Evolutionary conservation across 495 filamentous ascomycete species (phyloP).

Genomic region (Penicillium ochrochloron): DNA sequence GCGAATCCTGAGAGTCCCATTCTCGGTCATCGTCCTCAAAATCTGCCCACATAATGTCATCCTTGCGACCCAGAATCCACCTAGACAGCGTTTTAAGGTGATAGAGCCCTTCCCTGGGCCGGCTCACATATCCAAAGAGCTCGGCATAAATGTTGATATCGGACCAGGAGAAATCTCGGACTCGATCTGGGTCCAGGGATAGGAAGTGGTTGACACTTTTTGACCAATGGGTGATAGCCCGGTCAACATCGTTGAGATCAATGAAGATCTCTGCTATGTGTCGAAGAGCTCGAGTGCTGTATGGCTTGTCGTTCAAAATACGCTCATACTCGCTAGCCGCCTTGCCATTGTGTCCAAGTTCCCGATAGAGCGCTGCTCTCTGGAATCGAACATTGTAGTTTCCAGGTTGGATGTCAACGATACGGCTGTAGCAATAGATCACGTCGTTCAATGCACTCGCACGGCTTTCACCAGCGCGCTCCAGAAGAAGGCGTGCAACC

Average conservation of each 20-base stretch:
- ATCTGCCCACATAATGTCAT: slow-evolving; percentile 81
- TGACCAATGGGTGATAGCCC: slow-evolving; percentile 65
- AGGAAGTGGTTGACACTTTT: slow-evolving; percentile 60
- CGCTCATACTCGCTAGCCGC: slow-evolving; percentile 67
- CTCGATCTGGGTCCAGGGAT: slow-evolving; percentile 50
- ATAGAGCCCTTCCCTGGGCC: slow-evolving; percentile 65
- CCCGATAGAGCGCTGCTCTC: slow-evolving; percentile 61
- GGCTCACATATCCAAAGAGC: slow-evolving; percentile 66
- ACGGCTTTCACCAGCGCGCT: slow-evolving; percentile 60
- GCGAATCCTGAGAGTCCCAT: slow-evolving; percentile 78
- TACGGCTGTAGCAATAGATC: slow-evolving; percentile 70
- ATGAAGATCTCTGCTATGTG: slow-evolving; percentile 68
- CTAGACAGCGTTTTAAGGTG: slow-evolving; percentile 72
- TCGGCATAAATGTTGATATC: slow-evolving; percentile 85
- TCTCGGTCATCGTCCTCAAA: slow-evolving; percentile 81
- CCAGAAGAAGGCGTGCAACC: slow-evolving; percentile 67
- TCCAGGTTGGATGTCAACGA: slow-evolving; percentile 63
- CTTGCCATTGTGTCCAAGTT: slow-evolving; percentile 58
- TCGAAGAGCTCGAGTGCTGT: slow-evolving; percentile 64
- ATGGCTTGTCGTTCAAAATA: slow-evolving; percentile 61
- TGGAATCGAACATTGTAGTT: slow-evolving; percentile 64
- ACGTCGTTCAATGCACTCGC: slow-evolving; percentile 58
- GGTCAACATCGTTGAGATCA: slow-evolving; percentile 58
- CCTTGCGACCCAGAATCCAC: slow-evolving; percentile 78
- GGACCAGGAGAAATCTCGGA: slow-evolving; percentile 72